These are phyloP conservation scores for Leptosphaerulina australis DNA, from an alignment of 2,329 filamentous ascomycete species.

Conservation along the genomic window DNA sequence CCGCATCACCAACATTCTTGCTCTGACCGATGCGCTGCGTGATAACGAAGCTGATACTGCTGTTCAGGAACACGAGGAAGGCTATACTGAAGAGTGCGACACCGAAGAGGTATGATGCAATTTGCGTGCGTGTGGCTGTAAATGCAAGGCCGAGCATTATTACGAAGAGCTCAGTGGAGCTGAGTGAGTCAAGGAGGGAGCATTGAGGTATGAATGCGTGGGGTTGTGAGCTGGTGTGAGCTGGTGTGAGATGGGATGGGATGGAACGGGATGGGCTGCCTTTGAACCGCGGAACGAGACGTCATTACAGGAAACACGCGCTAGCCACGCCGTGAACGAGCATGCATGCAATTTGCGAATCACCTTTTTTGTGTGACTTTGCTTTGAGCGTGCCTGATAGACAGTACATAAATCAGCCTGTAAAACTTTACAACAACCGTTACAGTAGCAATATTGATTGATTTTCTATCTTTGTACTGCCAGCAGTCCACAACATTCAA, in stretches of 20 bases:
- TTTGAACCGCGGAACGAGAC: constrained; percentile 6
- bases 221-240: background rate
- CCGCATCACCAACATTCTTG: constrained; percentile 75
- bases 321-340: constrained; percentile 14
- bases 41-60: constrained; percentile 81
- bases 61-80: constrained; percentile 89
- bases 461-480: background rate
- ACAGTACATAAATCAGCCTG: background rate
- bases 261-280: constrained; percentile 7
- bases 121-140: constrained; percentile 63
- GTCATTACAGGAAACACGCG: constrained; percentile 16
- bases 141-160: constrained; percentile 53
- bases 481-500: background rate
- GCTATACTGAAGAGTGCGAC: constrained; percentile 87
- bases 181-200: constrained; percentile 12
- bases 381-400: constrained; percentile 5
- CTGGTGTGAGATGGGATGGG: constrained; percentile 9
- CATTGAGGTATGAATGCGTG: constrained; percentile 12
- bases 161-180: constrained; percentile 32
- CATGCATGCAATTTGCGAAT: constrained; percentile 3
- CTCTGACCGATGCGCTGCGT: constrained; percentile 80
- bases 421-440: background rate
- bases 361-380: constrained; percentile 1
- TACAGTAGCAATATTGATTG: background rate
- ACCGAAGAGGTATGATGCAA: constrained; percentile 75